Percentiles rank a stretch among this genome's conserved stretches.
Evolutionary conservation across 2,329 filamentous ascomycete species (phyloP).

Genomic region (Diplocarpon rosae): DNA sequence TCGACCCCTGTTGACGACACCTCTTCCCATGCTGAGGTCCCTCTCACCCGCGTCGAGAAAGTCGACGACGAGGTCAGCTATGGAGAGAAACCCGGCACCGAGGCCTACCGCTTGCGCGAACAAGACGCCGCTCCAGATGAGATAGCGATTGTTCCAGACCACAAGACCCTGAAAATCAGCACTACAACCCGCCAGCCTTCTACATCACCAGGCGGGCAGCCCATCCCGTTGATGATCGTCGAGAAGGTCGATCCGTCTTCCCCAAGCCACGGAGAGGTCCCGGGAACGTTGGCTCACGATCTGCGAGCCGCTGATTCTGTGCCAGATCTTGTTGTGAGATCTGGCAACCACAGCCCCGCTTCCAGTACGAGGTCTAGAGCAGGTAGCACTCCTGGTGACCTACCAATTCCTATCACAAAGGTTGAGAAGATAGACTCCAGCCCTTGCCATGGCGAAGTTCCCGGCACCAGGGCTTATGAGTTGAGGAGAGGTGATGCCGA

Average conservation of each 20-base stretch:
- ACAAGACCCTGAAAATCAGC: not conserved
- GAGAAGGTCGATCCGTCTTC: conserved; percentile 43
- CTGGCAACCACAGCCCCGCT: conserved; percentile 16
- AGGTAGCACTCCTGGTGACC: conserved; percentile 24
- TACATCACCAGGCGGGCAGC: conserved; percentile 25
- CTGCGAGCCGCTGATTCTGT: conserved; percentile 45
- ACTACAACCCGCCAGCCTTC: conserved; percentile 5
- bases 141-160: conserved; percentile 34
- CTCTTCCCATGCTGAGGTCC: conserved; percentile 33
- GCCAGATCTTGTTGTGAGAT: conserved; percentile 46
- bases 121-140: conserved; percentile 50
- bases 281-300: conserved; percentile 46
- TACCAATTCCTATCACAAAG: conserved; percentile 45
- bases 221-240: conserved; percentile 46
- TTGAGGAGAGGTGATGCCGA: conserved; percentile 45
- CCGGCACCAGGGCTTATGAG: conserved; percentile 46
- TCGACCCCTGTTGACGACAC: conserved; percentile 33
- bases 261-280: conserved; percentile 49
- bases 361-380: conserved; percentile 19
- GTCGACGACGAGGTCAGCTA: conserved; percentile 46
- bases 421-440: conserved; percentile 47
- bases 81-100: conserved; percentile 51
- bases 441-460: conserved; percentile 48
- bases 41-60: conserved; percentile 48
- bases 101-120: conserved; percentile 43